Evolutionary conservation across 2,329 filamentous ascomycete species (phyloP).

Genomic region (Cadophora gregata): DNA sequence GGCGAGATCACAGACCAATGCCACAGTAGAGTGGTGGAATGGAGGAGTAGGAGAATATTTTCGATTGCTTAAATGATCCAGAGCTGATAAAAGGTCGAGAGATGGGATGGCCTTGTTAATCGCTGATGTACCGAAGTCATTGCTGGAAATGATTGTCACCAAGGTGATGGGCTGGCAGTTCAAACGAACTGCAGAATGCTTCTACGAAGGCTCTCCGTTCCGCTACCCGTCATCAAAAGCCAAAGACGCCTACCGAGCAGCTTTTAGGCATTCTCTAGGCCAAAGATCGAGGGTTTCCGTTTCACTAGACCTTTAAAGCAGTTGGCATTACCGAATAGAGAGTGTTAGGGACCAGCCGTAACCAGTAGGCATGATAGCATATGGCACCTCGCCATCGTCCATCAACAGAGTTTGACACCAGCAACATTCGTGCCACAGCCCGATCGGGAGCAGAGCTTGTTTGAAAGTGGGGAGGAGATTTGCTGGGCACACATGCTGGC

Average conservation of each 20-base stretch:
- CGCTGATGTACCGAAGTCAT: conserved; percentile 20
- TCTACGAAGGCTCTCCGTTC: conserved; percentile 42
- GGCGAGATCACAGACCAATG: conserved; percentile 49
- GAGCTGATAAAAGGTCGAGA: conserved; percentile 26
- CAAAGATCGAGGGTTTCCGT: conserved; percentile 42
- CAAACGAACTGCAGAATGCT: conserved; percentile 39
- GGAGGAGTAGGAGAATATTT: conserved; percentile 20
- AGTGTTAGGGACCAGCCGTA: conserved; percentile 30
- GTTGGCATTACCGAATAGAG: conserved; percentile 37
- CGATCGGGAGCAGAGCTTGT: conserved; percentile 42
- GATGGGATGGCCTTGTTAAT: conserved; percentile 29
- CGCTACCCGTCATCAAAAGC: conserved; percentile 40
- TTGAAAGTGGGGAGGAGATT: conserved; percentile 40
- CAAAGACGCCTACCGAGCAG: conserved; percentile 38
- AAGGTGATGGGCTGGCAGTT: conserved; percentile 34
- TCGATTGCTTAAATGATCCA: conserved; percentile 27
- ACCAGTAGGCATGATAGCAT: conserved; percentile 20
- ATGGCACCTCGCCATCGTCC: conserved; percentile 30
- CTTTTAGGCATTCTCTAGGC: conserved; percentile 37
- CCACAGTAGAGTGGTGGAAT: conserved; percentile 11
- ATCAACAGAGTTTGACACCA: conserved; percentile 44
- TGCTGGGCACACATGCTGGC: conserved; percentile 41
- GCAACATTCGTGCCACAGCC: conserved; percentile 40
- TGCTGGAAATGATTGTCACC: conserved; percentile 29
- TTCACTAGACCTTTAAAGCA: conserved; percentile 37